Conservation (phyloP, 2,329 filamentous ascomycete species). For the Amesomyces nigricolor region DNA sequence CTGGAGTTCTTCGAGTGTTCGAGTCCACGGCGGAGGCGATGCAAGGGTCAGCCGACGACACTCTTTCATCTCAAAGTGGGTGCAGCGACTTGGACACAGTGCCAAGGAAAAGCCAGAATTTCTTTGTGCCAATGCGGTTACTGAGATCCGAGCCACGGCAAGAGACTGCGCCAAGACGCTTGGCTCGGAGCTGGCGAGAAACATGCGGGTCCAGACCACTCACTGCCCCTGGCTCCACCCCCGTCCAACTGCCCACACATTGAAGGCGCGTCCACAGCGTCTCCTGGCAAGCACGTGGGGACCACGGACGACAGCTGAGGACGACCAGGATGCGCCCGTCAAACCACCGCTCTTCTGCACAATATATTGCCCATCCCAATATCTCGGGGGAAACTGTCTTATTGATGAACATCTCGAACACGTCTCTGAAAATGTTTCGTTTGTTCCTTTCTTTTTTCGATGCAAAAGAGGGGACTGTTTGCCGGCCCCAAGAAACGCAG, state of each 20-base stretch:
- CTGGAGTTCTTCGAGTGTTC: not conserved
- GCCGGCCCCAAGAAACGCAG: no score
- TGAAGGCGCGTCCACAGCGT: not conserved
- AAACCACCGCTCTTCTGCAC: not conserved
- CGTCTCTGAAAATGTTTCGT: not conserved
- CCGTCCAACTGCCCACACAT: not conserved
- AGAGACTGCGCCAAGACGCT: conserved; percentile 8
- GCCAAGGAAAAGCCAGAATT: not conserved
- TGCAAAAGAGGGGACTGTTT: no score
- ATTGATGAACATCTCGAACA: not conserved
- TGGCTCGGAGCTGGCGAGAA: conserved; percentile 3
- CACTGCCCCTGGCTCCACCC: not conserved
- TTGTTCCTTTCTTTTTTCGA: no score
- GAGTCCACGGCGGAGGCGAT: not conserved
- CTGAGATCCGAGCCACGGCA: not conserved
- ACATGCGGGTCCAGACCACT: conserved; percentile 7
- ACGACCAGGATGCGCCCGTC: not conserved
- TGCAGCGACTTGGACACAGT: not conserved
- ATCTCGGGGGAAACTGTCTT: not conserved
- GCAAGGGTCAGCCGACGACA: not conserved
- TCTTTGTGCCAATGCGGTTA: not conserved
- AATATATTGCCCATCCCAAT: not conserved
- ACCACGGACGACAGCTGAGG: conserved; percentile 1
- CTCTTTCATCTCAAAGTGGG: conserved; percentile 1
- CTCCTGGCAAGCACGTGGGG: conserved; percentile 7